These are phyloP conservation scores for Silene vulgaris DNA, from an alignment of 179 eudicot genomes.

Conservation along the genomic window DNA sequence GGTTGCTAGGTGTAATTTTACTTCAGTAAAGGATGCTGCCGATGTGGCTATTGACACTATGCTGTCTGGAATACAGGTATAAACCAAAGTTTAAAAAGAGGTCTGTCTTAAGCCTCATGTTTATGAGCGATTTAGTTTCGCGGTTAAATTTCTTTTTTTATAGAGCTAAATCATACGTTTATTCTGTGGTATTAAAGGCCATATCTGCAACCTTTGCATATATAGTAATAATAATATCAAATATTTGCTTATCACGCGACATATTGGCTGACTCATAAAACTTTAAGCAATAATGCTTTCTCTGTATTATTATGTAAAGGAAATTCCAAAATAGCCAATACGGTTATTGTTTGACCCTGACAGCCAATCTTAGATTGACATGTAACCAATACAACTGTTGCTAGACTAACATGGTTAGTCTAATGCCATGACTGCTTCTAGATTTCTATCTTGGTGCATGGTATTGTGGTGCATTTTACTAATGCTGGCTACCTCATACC, in stretches of 20 bases:
- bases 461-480: slow-evolving; percentile 3
- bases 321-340: not conserved
- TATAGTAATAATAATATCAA: not conserved
- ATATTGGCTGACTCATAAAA: not conserved
- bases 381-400: not conserved
- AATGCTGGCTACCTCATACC: not conserved
- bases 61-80: slow-evolving; percentile 92
- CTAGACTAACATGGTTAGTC: not conserved
- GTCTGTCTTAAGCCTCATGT: not conserved
- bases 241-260: not conserved
- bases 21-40: slow-evolving; percentile 94
- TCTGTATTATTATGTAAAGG: not conserved
- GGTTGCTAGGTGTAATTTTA: slow-evolving; percentile 98
- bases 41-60: slow-evolving; percentile 95
- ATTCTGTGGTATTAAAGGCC: not conserved
- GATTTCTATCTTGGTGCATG: not conserved
- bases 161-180: not conserved
- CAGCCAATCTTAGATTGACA: slow-evolving; percentile 5
- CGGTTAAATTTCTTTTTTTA: too few relatives aligned
- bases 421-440: not conserved
- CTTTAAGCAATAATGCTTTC: too few relatives aligned
- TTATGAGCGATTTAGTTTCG: not conserved
- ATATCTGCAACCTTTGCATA: not conserved
- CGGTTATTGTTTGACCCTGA: not conserved
- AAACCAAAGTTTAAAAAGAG: not conserved